Base-by-base conservation (phyloP, 2,329 filamentous ascomycete species). In the Colletotrichum scovillei region DNA sequence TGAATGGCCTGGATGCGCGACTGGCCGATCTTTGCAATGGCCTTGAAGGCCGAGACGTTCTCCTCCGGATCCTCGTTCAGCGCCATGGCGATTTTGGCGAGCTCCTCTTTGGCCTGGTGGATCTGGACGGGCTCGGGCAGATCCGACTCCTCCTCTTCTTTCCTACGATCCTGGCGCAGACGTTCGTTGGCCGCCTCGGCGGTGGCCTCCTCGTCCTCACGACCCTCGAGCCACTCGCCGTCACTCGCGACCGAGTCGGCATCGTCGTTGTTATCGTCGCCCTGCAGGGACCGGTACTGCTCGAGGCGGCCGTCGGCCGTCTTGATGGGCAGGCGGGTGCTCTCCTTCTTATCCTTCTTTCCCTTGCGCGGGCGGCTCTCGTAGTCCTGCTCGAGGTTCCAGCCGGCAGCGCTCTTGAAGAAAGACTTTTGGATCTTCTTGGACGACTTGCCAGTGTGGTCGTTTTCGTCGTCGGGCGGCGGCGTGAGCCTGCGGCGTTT, bases 11-110 rank as follows among this genome's bases (percentile, higher is more conserved):
- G 82, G 75, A 95, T 91, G 16, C 87, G 87, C 8, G 93, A 92
- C 67, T 92, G 87, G 24, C 92, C 92, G 76, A 97, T 90, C 78
- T 93, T 90, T 38, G 92, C 92, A 78, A 98, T 85, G 5, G 90
- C 89, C 81, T 94, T 95, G 85, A 98, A 92, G 24, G 92, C 90
- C 56, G 91, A 91, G 53, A 93, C 89, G 81, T 99, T 92, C 80
- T 98, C 96, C 81, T 99, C 97, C 0, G 97, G 97, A 74, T 97
- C 92, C 81, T 98, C 95, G 78, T 97, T 98, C 79, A 99, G 88
- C 64, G 92, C 85, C 60, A 89, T 88, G 3, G 95, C 97, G 73
- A 97, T 90, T 78, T 92, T 92, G 24, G 97, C 96, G 69, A 99
- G 85, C 79, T 98, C 95, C 80, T 98, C 97, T 82, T 99, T 97